Conservation (phyloP, 805 yeast genomes). For the Candida railenensis region DNA sequence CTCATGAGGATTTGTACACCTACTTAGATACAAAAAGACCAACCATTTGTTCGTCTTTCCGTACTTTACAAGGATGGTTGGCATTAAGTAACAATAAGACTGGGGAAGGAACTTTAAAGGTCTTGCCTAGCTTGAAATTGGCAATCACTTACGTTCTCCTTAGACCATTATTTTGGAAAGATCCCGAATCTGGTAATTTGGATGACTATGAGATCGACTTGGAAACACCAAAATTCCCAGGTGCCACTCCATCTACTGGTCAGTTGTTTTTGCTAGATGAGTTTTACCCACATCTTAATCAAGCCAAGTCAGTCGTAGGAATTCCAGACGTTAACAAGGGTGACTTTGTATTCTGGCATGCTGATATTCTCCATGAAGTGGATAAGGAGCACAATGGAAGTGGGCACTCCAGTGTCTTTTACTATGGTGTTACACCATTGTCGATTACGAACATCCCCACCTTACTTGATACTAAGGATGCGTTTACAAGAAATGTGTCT, state of each 20-base stretch:
- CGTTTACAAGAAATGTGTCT: slow-evolving; percentile 11
- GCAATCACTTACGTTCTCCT: slow-evolving; percentile 37
- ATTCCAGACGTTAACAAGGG: slow-evolving; percentile 42
- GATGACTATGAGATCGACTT: slow-evolving; percentile 28
- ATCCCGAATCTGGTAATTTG: slow-evolving; percentile 11
- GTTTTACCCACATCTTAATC: slow-evolving; percentile 34
- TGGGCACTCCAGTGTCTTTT: slow-evolving; percentile 39
- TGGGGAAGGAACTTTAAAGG: slow-evolving; percentile 39
- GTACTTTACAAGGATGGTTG: slow-evolving; percentile 47
- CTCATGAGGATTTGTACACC: slow-evolving; percentile 31
- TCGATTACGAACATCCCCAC: slow-evolving; percentile 13
- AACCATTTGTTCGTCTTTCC: slow-evolving; percentile 31
- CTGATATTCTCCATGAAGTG: slow-evolving; percentile 41
- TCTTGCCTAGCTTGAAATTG: slow-evolving; percentile 34
- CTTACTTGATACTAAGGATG: slow-evolving; percentile 13
- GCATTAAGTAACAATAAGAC: slow-evolving; percentile 34
- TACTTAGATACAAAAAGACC: slow-evolving; percentile 10
- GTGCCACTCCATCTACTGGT: slow-evolving; percentile 35
- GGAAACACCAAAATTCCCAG: slow-evolving; percentile 34
- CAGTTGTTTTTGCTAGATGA: slow-evolving; percentile 25
- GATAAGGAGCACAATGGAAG: slow-evolving; percentile 35
- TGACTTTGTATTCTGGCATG: slow-evolving; percentile 45
- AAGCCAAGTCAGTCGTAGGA: slow-evolving; percentile 24
- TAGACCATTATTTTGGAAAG: slow-evolving; percentile 36
- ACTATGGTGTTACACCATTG: slow-evolving; percentile 36